Evolutionary conservation across 2,329 filamentous ascomycete genomes (phyloP), one percentile per base, ranked within the genome.

Genomic region (Trichoderma brevicompactum): DNA sequence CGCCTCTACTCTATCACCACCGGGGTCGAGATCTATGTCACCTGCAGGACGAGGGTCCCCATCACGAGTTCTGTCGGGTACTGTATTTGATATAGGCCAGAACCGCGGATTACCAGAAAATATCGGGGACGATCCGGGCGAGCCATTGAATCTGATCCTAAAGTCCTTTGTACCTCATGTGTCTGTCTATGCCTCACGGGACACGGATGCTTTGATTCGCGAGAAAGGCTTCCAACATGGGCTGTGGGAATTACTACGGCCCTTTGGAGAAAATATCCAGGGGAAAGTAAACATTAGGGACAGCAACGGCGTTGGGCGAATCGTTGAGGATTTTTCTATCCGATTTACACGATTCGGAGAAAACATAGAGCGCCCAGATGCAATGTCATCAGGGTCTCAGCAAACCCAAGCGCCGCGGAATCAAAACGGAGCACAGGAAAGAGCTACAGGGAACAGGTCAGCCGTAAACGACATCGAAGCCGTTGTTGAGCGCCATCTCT

Each of bases 261-360:
- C 95, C 0, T 99, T 96, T 79, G 95, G 95, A 36, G 95, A 99
- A 78, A 86, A 84, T 15, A 85, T 98, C 0, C 87, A 90, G 56
- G 95, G 95, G 36, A 96, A 95, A 73, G 90, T 99, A 59, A 91
- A 91, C 3, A 89, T 98, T 64, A 84, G 95, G 71, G 95, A 99
- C 78, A 97, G 94, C 74, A 88, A 92, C 70, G 94, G 95, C 8
- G 87, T 89, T 49, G 94, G 92, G 74, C 88, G 88, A 73, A 86
- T 87, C 44, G 94, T 91, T 80, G 94, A 97, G 64, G 93, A 98
- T 75, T 99, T 93, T 77, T 90, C 92, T 1, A 85, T 99, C 65
- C 89, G 92, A 64, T 97, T 99, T 75, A 88, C 90, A 5, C 85
- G 87, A 66, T 86, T 96, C 63, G 88, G 87, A 1, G 81, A 85